These are phyloP conservation scores for Fusarium verrucosum DNA, from an alignment of 2,329 filamentous ascomycete species.

Conservation along the genomic window DNA sequence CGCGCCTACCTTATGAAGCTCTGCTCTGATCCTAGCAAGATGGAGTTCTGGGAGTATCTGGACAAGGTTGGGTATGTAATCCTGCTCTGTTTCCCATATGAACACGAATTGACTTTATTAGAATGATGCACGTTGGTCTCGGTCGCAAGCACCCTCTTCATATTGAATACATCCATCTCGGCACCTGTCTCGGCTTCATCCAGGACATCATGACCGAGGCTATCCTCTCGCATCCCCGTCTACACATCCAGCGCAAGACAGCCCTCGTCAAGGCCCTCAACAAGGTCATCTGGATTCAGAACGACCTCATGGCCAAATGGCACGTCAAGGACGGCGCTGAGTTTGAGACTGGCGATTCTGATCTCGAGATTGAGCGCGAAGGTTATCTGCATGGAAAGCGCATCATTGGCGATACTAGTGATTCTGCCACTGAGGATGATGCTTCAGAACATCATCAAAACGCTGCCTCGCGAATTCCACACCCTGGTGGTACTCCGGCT, in stretches of 20 bases:
- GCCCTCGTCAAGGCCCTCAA: conserved; percentile 78
- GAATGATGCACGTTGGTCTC: conserved; percentile 83
- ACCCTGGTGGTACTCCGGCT: conserved; percentile 24
- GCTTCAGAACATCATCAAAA: conserved; percentile 28
- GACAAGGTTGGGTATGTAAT: conserved; percentile 77
- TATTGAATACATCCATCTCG: conserved; percentile 83
- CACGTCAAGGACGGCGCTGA: conserved; percentile 76
- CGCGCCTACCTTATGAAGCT: conserved; percentile 79
- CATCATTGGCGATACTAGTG: conserved; percentile 55
- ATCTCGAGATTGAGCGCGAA: conserved; percentile 66
- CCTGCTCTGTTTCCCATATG: not conserved
- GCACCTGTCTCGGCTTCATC: conserved; percentile 76
- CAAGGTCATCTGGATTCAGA: conserved; percentile 89
- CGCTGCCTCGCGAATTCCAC: conserved; percentile 23
- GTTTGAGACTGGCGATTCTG: conserved; percentile 57
- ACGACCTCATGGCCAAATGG: conserved; percentile 87
- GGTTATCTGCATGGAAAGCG: conserved; percentile 72
- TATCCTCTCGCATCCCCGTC: conserved; percentile 74
- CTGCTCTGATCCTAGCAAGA: conserved; percentile 76
- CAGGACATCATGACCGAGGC: conserved; percentile 82
- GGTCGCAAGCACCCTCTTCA: conserved; percentile 77
- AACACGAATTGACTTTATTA: conserved; percentile 40
- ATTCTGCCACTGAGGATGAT: conserved; percentile 32
- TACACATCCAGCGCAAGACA: conserved; percentile 74
- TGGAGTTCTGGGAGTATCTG: conserved; percentile 85